A percentile compares a stretch with the other conserved stretches of the same genome.
phyloP scores from a whole-genome alignment of 2,329 filamentous ascomycete species.

The Fusarium udum region DNA sequence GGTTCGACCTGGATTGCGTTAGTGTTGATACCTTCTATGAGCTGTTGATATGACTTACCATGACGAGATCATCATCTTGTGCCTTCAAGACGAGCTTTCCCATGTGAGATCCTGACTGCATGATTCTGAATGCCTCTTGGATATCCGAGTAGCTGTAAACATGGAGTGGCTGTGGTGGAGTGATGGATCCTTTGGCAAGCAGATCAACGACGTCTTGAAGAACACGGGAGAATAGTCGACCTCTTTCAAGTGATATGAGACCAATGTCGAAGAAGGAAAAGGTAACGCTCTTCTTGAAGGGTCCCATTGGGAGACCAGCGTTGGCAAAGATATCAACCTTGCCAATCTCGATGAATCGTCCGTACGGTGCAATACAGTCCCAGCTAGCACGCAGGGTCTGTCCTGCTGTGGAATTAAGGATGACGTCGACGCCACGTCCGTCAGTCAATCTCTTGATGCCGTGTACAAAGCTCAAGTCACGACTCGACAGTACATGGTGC shows the following conservation, averaged over 20 bases:
- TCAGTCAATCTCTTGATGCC: constrained; percentile 25
- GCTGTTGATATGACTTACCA: not conserved
- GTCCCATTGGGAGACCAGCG: constrained; percentile 43
- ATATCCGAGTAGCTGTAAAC: not conserved
- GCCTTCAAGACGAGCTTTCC: not conserved
- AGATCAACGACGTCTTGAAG: not conserved
- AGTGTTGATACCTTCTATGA: not conserved
- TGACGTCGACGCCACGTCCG: constrained; percentile 45
- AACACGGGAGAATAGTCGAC: not conserved
- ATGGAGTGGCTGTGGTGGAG: not conserved
- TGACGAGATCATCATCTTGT: not conserved
- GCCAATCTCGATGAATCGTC: constrained; percentile 50
- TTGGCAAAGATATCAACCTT: constrained; percentile 43
- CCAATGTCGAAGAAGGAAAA: constrained; percentile 30
- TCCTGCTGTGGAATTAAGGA: constrained; percentile 46
- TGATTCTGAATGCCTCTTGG: constrained; percentile 1
- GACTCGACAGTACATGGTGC: constrained; percentile 42
- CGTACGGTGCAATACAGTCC: constrained; percentile 46
- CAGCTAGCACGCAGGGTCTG: constrained; percentile 45
- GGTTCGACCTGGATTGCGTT: constrained; percentile 29
- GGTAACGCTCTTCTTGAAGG: constrained; percentile 41
- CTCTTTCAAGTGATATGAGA: not conserved
- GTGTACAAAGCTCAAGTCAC: not conserved
- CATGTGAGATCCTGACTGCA: not conserved
- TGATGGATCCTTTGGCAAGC: not conserved